Base-by-base conservation (phyloP, 1,284 basidiomycete species). In the Marasmius tenuissimus region DNA sequence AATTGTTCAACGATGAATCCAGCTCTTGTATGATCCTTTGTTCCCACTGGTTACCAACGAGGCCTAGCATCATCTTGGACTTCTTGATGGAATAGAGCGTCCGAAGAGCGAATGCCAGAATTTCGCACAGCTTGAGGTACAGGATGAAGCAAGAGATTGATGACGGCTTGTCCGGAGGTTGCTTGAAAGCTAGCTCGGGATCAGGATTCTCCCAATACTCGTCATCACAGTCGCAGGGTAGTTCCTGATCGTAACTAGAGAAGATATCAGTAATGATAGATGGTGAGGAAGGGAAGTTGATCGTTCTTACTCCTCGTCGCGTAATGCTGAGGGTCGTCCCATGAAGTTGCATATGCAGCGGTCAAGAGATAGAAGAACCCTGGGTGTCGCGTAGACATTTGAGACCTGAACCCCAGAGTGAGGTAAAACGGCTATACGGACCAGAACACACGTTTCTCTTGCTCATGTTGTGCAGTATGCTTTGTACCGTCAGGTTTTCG, bases 401-500 rank as follows among this genome's bases (percentile, higher is more conserved):
- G 58, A 39, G 34, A 10, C 55, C 18, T 38, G 14, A 16, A 37
- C 20, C 55, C 11, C 51, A 14, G 45, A 8, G 11, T 34, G 47
- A 47, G 12, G 18, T 6, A 33, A 37, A n/a, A 16, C 45, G 27
- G 27, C 27, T 27, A 27, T 27, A 60, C 70, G 59, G 45, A 78
- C 91, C 91, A 93, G 73, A 94, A 94, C 3, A 85, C 85, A 0
- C 91, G 84, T 67, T 87, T 89, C 77, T 84, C 85, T 35, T 88
- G 71, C 64, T 92, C 88, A 59, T 83, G 77, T 60, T 88, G 78
- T 0, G 76, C 69, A 4, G 77, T 81, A 5, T 70, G 68, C 50
- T 68, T 73, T 16, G 70, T 66, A 14, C 70, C 66, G 18, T 76
- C 76, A 1, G 74, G 69, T 66, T 80, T 81, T 14, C 79, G 75